Evolutionary conservation across 257 asterid species (phyloP).

Genomic region (Verbascum thapsus): DNA sequence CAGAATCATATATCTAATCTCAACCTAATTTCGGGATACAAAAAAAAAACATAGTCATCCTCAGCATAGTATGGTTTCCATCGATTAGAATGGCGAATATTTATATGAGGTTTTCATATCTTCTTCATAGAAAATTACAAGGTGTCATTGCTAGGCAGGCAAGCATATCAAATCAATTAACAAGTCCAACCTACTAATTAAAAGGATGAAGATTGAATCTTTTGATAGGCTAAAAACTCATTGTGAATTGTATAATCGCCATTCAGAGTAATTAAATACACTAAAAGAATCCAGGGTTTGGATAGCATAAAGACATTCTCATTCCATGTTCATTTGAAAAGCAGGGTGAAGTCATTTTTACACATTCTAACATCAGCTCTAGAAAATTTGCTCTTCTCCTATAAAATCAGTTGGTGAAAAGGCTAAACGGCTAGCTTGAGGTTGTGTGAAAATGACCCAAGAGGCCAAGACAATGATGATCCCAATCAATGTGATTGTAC

Average conservation of each 20-base stretch:
- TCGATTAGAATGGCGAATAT: background rate
- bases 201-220: background rate
- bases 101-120: background rate
- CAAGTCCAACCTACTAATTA: background rate
- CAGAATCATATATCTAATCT: constrained; percentile 2
- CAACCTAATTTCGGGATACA: background rate
- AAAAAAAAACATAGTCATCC: constrained; percentile 2
- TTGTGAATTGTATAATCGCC: background rate
- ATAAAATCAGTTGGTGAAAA: background rate
- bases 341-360: background rate
- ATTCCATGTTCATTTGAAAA: background rate
- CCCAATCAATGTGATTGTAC: no score
- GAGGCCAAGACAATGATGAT: no score
- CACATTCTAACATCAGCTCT: background rate
- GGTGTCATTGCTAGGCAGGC: constrained; percentile 1
- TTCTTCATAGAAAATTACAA: background rate
- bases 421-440: background rate
- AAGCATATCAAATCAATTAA: constrained; percentile 1
- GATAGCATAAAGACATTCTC: background rate
- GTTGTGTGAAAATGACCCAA: no score
- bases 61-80: background rate
- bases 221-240: constrained; percentile 3
- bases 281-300: background rate
- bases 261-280: background rate
- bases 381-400: background rate